Conservation (phyloP, 116 monocot genomes). For the Papilionanthe hybrid region DNA sequence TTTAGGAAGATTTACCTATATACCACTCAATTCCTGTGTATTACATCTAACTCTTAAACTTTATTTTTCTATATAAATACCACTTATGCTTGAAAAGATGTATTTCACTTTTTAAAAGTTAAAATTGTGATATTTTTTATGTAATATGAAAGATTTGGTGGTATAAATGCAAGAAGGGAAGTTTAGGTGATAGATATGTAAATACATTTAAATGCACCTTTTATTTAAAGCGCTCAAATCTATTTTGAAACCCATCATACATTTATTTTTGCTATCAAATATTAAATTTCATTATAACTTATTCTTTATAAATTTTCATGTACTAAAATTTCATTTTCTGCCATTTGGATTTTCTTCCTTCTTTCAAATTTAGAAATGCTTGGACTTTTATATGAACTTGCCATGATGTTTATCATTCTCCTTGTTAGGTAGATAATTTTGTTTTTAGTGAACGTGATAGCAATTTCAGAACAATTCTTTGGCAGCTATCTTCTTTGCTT, state of each 20-base stretch:
- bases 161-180: too few species aligned
- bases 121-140: too few species aligned
- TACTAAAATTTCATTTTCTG: background rate
- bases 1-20: too few species aligned
- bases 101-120: too few species aligned
- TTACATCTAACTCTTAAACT: too few species aligned
- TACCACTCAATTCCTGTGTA: too few species aligned
- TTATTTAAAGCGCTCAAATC: background rate
- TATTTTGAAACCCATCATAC: background rate
- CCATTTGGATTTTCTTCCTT: background rate
- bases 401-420: background rate
- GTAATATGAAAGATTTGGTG: too few species aligned
- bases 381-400: background rate
- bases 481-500: background rate
- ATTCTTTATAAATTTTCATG: background rate
- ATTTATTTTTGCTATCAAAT: background rate
- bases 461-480: background rate
- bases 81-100: too few species aligned
- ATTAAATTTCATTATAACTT: background rate
- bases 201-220: too few species aligned
- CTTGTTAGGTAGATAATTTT: background rate
- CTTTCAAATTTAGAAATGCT: background rate
- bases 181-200: too few species aligned
- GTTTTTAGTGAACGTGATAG: background rate
- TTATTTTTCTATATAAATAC: too few species aligned